A percentile compares a stretch with the other conserved stretches of the same genome.
These are phyloP conservation scores for Henckelia pumila DNA, from an alignment of 257 asterid genomes.

Conservation along the genomic window DNA sequence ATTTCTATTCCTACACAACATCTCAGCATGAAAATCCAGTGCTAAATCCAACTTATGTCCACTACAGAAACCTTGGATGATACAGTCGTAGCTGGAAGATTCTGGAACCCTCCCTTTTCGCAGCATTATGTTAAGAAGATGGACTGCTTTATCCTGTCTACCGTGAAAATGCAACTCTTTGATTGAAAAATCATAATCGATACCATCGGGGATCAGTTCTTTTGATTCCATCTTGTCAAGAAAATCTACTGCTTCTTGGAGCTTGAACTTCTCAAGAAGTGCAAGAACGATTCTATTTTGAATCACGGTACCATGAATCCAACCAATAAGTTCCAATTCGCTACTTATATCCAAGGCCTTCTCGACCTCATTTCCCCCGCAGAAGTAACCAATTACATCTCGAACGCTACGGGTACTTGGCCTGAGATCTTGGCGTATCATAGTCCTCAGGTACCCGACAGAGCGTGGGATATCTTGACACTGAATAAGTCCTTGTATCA, in stretches of 20 bases:
- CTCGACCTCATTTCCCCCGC: conserved; percentile 38
- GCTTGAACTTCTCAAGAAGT: conserved; percentile 38
- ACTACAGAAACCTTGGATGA: conserved; percentile 49
- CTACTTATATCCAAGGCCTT: conserved; percentile 56
- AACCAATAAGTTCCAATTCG: conserved; percentile 65
- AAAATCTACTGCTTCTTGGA: conserved; percentile 50
- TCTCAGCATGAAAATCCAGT: conserved; percentile 67
- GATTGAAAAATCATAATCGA: conserved; percentile 50
- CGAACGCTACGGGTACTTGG: conserved; percentile 67
- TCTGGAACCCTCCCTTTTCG: conserved; percentile 48
- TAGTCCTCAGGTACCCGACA: conserved; percentile 40
- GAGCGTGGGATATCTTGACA: conserved; percentile 39
- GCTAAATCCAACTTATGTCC: conserved; percentile 43
- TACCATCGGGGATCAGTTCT: conserved; percentile 36
- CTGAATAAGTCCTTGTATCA: conserved; percentile 46
- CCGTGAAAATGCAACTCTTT: conserved; percentile 58
- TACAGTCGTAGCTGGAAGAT: conserved; percentile 50
- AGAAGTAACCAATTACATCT: conserved; percentile 43
- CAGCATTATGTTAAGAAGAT: conserved; percentile 66
- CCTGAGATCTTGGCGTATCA: conserved; percentile 50
- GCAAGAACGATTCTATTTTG: conserved; percentile 48
- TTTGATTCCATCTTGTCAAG: conserved; percentile 46
- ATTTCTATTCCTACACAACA: conserved; percentile 48
- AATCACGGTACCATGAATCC: conserved; percentile 51
- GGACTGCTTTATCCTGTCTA: conserved; percentile 49